phyloP scores from a whole-genome alignment of 2,329 filamentous ascomycete species.

The Penicillium verrucosum region DNA sequence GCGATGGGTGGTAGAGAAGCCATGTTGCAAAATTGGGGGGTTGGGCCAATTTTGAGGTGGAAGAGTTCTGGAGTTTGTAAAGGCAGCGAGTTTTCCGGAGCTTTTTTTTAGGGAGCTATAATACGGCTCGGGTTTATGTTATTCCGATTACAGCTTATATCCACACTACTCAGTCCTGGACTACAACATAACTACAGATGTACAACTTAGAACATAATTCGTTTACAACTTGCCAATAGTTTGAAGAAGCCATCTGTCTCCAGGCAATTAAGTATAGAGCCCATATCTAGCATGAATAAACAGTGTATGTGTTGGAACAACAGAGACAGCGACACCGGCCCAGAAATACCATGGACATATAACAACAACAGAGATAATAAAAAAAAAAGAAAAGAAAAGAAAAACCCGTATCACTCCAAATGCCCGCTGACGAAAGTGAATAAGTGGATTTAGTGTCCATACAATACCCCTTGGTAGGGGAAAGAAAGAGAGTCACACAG shows the following conservation, averaged over 20 bases:
- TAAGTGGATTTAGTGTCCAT: slow-evolving; percentile 33
- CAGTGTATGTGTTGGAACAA: slow-evolving; percentile 29
- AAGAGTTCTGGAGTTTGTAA: background rate
- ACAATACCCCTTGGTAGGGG: slow-evolving; percentile 27
- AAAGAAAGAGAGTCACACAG: slow-evolving; percentile 14
- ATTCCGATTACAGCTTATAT: slow-evolving; percentile 2
- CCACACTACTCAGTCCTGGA: background rate
- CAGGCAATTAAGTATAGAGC: slow-evolving; percentile 21
- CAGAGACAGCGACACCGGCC: slow-evolving; percentile 17
- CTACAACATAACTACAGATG: background rate
- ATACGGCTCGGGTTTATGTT: slow-evolving; percentile 14
- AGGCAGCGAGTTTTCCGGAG: slow-evolving; percentile 9
- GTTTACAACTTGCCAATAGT: background rate
- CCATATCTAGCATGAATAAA: slow-evolving; percentile 31
- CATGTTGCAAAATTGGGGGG: slow-evolving; percentile 30
- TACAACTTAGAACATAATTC: background rate
- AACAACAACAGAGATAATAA: slow-evolving; percentile 11
- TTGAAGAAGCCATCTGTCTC: background rate
- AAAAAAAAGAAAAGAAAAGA: background rate
- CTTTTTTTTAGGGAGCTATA: slow-evolving; percentile 17
- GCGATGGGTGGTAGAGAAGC: slow-evolving; percentile 51
- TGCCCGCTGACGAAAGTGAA: slow-evolving; percentile 32
- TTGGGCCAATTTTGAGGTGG: background rate
- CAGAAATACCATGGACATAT: slow-evolving; percentile 18
- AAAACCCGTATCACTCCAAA: slow-evolving; percentile 30